Base-by-base conservation (phyloP, 1,139 yeast genomes). In the Sugiyamaella pinicola region DNA sequence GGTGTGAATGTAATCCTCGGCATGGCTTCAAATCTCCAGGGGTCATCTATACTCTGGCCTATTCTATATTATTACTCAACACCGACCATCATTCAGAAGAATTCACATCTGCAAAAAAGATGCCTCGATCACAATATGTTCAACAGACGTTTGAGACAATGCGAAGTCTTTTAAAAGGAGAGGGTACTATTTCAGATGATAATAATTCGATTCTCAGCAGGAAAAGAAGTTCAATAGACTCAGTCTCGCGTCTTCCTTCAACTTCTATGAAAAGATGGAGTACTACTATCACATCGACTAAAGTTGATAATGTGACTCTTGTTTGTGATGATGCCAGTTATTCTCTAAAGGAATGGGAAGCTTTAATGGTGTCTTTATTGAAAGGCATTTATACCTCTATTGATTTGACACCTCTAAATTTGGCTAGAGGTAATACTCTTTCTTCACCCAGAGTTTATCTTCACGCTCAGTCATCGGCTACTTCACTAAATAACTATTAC, bases 61-160 rank as follows among this genome's bases (percentile, higher is more conserved):
- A 87, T 70, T 80, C 91, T 7, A 75, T 89, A 61, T 77, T 89
- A 53, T 76, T 89, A 53, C 75, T 88, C 52, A 89, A 89, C 55
- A 71, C 75, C 2, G 76, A 72, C 53, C 63, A 66, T 21, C 72
- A 72, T 52, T 61, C 67, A 5, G 63, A 66, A 40, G 70, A 69
- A 26, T 64, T 65, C 43, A 49, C 58, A 9, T 58, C 61, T 12
- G 44, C 58, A 38, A 61, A 58, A 71, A 75, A 61, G 70, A 77
- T 67, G 72, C 67, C 61, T 51, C 60, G 63, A 60, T 65, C 58
- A 47, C 70, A 59, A 53, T 71, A 55, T 52, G 66, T 51, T 54
- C 67, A 55, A 34, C 64, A 59, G 37, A 66, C 69, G 1, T 56
- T 53, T 49, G 57, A 56, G 3, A 56, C 65, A 2, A 54, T 62